Base-by-base conservation (phyloP, 805 yeast genomes). In the Sporopachydermia quercuum region DNA sequence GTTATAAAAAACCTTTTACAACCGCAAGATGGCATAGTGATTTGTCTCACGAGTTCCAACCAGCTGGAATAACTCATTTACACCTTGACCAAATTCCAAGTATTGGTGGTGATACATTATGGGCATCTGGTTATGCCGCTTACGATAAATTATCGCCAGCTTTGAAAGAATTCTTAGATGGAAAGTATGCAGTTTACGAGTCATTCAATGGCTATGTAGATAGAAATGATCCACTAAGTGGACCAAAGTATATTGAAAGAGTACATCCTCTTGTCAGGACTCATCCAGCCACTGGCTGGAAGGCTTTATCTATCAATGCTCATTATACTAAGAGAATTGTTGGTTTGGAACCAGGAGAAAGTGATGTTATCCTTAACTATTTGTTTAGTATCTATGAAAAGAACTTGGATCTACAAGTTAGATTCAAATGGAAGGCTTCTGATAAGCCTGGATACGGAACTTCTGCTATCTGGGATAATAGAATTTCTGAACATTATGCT, bases 231-330 rank as follows among this genome's bases (percentile, higher is more conserved):
- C 74, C 73, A 16, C 60, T 71, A 17, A 55, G 55, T 41, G 68
- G 70, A n/a, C 66, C 65, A 15, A 62, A 62, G 42, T 62, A 62
- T 40, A 60, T 73, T 40, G 74, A 65, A 46, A 65, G 76, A 53
- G 70, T 65, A 43, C 82, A 76, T 54, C 80, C 80, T 2, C 46
- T 76, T 17, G 66, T 76, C 27, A 66, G 80, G 57, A 71, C 78
- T 34, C 76, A 76, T 47, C 81, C 82, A 5, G 76, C 68, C 13
- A 74, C 80, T 18, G 78, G 78, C 35, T 65, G 74, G 71, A 76
- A 75, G 54, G 58, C 75, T 1, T 56, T 75, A 45, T 74, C 60
- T 43, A 71, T 73, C 36, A 72, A 73, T 55, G 62, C 73, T 37
- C 57, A 62, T 15, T 63, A 63, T 64, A 72, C 76, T 13, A 58